Conservation (phyloP, 202 grass and related monocot species). For the Carex arenaria region DNA sequence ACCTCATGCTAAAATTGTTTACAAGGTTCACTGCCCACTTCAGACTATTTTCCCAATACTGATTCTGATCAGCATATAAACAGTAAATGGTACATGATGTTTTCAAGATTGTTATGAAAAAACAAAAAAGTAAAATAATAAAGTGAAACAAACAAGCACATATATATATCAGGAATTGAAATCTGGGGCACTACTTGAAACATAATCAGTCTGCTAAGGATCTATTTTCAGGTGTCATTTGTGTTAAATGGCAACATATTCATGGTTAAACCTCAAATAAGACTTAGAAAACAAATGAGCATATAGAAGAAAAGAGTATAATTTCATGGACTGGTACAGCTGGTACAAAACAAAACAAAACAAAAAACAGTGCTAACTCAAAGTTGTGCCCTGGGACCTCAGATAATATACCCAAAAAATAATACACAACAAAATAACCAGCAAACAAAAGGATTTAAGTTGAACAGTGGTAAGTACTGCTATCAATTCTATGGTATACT, state of each 20-base stretch:
- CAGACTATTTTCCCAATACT: not conserved
- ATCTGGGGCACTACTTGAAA: not conserved
- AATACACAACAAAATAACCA: not conserved
- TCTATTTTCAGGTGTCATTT: not conserved
- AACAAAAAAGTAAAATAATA: not conserved
- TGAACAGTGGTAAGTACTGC: not conserved
- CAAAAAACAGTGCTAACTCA: not conserved
- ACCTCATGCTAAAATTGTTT: not conserved
- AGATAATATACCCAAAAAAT: constrained; percentile 1
- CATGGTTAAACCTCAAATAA: not conserved
- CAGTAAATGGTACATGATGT: not conserved
- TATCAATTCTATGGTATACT: constrained; percentile 29
- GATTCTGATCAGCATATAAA: not conserved
- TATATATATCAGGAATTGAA: not conserved
- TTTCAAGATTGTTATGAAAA: constrained; percentile 5
- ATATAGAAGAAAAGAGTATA: not conserved
- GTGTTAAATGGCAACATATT: not conserved
- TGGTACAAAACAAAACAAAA: not conserved
- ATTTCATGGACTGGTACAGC: not conserved
- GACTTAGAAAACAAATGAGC: not conserved
- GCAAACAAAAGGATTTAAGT: not conserved
- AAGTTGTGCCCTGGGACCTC: not conserved
- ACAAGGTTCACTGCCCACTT: not conserved
- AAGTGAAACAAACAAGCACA: not conserved
- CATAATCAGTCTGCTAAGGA: not conserved